These are phyloP conservation scores for Aureobasidium sp. DNA, from an alignment of 2,329 filamentous ascomycete species.

Conservation along the genomic window DNA sequence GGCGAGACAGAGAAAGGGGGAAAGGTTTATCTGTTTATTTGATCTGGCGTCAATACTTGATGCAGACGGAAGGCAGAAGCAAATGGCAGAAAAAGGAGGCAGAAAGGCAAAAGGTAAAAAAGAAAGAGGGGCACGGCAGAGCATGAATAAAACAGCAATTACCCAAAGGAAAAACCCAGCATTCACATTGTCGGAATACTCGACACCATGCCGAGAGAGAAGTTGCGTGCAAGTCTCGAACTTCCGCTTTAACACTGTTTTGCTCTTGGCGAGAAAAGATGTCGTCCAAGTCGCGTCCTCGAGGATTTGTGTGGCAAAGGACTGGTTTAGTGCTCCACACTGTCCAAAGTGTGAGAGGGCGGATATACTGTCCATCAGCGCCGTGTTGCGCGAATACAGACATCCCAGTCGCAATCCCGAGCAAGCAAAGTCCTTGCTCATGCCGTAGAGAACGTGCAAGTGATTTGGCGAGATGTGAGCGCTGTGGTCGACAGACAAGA, in stretches of 20 bases:
- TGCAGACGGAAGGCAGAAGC: too few relatives aligned
- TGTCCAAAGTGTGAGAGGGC: slow-evolving; percentile 25
- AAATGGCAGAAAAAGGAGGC: too few relatives aligned
- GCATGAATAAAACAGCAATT: too few relatives aligned
- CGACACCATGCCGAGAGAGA: slow-evolving; percentile 30
- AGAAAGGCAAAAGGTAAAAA: neutral
- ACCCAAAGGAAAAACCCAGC: slow-evolving; percentile 42
- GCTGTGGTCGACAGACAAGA: slow-evolving; percentile 22
- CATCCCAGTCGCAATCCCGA: slow-evolving; percentile 29
- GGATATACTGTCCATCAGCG: slow-evolving; percentile 23
- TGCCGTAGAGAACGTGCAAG: slow-evolving; percentile 30
- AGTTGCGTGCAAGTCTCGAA: slow-evolving; percentile 20
- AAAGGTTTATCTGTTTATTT: slow-evolving; percentile 24
- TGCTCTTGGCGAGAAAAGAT: slow-evolving; percentile 20
- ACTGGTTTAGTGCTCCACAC: slow-evolving; percentile 26
- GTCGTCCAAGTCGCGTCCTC: slow-evolving; percentile 24
- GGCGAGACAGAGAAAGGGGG: slow-evolving; percentile 17
- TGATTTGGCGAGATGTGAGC: slow-evolving; percentile 19
- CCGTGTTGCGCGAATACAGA: slow-evolving; percentile 23
- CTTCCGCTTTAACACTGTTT: slow-evolving; percentile 20
- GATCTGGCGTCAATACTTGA: neutral
- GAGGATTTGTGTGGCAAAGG: slow-evolving; percentile 29
- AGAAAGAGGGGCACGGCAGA: too few relatives aligned
- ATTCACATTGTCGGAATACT: slow-evolving; percentile 33
- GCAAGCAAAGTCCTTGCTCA: slow-evolving; percentile 30